Evolutionary conservation across 164 flowering plant genomes (phyloP).

Genomic region (Warburgia ugandensis): DNA sequence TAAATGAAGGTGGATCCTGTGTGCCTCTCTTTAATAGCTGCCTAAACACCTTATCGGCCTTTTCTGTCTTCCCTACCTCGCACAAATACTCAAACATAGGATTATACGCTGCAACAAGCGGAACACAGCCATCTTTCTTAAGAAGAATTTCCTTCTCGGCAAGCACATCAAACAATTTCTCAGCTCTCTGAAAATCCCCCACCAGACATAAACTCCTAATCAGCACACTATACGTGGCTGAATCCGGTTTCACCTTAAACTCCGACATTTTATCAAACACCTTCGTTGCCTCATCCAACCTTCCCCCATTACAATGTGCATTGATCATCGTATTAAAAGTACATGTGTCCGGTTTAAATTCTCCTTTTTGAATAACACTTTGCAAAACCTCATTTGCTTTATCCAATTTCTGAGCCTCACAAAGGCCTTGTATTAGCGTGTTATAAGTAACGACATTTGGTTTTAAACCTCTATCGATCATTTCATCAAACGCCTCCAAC

Average conservation of each 20-base stretch:
- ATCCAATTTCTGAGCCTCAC: conserved; percentile 48
- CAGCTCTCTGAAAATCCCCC: conserved; percentile 48
- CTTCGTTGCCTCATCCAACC: conserved; percentile 45
- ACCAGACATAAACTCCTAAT: conserved; percentile 47
- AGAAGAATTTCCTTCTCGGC: conserved; percentile 41
- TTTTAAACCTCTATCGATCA: conserved; percentile 38
- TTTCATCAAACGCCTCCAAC: conserved; percentile 49
- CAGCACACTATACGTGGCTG: conserved; percentile 66
- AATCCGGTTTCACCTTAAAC: conserved; percentile 46
- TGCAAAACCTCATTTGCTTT: conserved; percentile 60
- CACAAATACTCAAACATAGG: conserved; percentile 54
- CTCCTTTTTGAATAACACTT: conserved; percentile 23
- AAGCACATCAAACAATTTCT: conserved; percentile 54
- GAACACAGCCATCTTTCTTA: conserved; percentile 33
- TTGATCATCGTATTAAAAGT: conserved; percentile 68
- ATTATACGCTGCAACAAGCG: conserved; percentile 58
- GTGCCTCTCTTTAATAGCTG: conserved; percentile 67
- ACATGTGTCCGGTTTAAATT: conserved; percentile 69
- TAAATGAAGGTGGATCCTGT: conserved; percentile 59
- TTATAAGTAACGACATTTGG: conserved; percentile 50
- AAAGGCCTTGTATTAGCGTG: conserved; percentile 72
- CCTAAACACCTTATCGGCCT: conserved; percentile 59
- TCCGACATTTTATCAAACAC: conserved; percentile 47
- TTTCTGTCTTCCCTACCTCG: conserved; percentile 42
- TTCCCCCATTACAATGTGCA: conserved; percentile 52